A percentile compares a stretch with the other conserved stretches of the same genome.
These are phyloP conservation scores for Monilinia fructigena DNA, from an alignment of 2,329 filamentous ascomycete species.

Conservation along the genomic window DNA sequence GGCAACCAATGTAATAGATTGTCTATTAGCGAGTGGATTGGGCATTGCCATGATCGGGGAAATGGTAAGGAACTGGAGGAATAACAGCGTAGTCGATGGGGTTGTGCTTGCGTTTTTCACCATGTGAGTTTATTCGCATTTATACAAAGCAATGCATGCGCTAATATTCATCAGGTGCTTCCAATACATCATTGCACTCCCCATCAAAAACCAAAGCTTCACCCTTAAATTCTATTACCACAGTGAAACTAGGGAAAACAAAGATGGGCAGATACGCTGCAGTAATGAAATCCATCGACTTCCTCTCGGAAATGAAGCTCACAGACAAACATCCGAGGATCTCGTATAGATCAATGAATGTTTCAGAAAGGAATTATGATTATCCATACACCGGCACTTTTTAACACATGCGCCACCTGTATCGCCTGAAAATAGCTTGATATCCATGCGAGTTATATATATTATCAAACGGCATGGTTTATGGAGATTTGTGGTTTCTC, in stretches of 20 bases:
- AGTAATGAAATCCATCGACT: too few relatives aligned
- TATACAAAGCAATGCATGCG: neutral
- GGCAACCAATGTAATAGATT: neutral
- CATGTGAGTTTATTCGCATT: neutral
- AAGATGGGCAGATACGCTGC: neutral
- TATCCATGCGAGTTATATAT: too few relatives aligned
- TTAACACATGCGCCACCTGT: too few relatives aligned
- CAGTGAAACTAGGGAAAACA: neutral
- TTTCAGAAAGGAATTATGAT: too few relatives aligned
- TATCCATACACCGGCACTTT: too few relatives aligned
- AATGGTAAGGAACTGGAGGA: neutral
- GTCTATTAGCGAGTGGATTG: neutral
- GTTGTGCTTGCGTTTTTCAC: neutral
- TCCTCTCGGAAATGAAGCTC: neutral
- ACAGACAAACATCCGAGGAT: conserved; percentile 1
- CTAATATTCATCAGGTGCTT: neutral
- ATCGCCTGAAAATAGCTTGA: too few relatives aligned
- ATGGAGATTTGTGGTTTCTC: too few relatives aligned
- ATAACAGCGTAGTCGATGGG: neutral
- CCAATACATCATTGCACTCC: conserved; percentile 17
- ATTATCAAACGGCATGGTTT: too few relatives aligned
- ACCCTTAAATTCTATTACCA: neutral
- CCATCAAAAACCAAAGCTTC: conserved; percentile 5
- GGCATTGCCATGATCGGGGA: neutral
- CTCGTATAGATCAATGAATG: too few relatives aligned